Percentiles rank a stretch among this genome's conserved stretches.
Conservation (phyloP, 495 filamentous ascomycete species). For the Penicillium pulvis region DNA sequence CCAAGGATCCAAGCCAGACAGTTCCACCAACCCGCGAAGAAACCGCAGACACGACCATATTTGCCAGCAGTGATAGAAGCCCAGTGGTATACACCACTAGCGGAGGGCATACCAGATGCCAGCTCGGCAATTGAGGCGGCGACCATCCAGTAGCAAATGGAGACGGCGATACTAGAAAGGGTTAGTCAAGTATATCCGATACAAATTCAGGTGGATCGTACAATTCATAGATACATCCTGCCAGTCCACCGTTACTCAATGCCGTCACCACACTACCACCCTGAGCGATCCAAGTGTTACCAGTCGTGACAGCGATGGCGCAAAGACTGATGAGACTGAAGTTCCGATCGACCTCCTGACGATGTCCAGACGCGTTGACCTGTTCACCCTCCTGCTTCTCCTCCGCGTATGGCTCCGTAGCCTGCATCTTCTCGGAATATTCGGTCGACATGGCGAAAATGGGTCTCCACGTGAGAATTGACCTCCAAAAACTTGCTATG, state of each 20-base stretch:
- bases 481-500: background rate
- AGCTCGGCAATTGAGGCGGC: constrained; percentile 68
- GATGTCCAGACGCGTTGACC: constrained; percentile 60
- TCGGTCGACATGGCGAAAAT: constrained; percentile 19
- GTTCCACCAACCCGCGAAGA: constrained; percentile 81
- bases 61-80: constrained; percentile 72
- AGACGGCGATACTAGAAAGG: constrained; percentile 44
- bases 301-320: constrained; percentile 55
- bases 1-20: constrained; percentile 71
- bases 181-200: constrained; percentile 13
- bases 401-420: constrained; percentile 22
- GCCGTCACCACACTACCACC: constrained; percentile 51
- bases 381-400: constrained; percentile 28
- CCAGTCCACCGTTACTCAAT: constrained; percentile 52
- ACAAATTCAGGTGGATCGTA: constrained; percentile 14
- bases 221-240: constrained; percentile 57
- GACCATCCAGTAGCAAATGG: constrained; percentile 54
- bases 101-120: constrained; percentile 77
- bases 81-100: constrained; percentile 86
- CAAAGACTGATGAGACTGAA: constrained; percentile 61
- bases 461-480: background rate
- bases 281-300: constrained; percentile 62
- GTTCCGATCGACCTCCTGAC: constrained; percentile 61
- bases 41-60: constrained; percentile 70
- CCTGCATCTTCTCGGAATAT: constrained; percentile 21